Base-by-base conservation (phyloP, 352 stramenopile species). In the Phytophthora sansomeana region DNA sequence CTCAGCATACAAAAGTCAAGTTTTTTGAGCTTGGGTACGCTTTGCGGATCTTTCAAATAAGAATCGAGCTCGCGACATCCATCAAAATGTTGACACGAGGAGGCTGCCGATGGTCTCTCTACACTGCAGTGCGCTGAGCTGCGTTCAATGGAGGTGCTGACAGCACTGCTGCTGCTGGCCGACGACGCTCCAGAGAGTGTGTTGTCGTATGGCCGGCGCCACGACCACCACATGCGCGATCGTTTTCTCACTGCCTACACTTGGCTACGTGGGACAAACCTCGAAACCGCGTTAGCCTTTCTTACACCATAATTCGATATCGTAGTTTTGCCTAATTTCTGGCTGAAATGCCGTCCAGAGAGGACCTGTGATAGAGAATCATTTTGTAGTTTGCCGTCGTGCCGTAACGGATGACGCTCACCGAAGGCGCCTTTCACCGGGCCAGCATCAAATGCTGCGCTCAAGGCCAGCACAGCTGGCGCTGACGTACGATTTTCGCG, bases 201-300 rank as follows among this genome's bases (percentile, higher is more conserved):
- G 4, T 43, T 21, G 58, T 61, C 42, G 41, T 60, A 44, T 51
- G 46, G 35, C 7, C 47, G 38, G 32, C 38, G 21, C 21, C 21
- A 24, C 21, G 29, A 36, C 24, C 50, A 46, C 47, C 36, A 66
- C 47, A 42, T 49, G 48, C 46, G 50, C 24, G 24, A 32, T 29
- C 32, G 41, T 67, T 67, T 67, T 67, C 58, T 60, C 47, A 58
- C 33, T 47, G 14, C 58, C 38, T 67, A 67, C 49, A 61, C 59
- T 62, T 56, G 30, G 41, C 26, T 36, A 14, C 19, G 17, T 62
- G 32, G 41, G 54, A 62, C 42, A 62, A 50, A 16, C 43, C 19
- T 33, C 43, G 11, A 50, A 33, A 17, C 10, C 32, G 21, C 21
- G 21, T 24, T 24, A 24, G 21, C 21, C 21, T 24, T 24, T 24